These are phyloP conservation scores for Pseudodiploospora longispora DNA, from an alignment of 2,329 filamentous ascomycete species.

Conservation along the genomic window DNA sequence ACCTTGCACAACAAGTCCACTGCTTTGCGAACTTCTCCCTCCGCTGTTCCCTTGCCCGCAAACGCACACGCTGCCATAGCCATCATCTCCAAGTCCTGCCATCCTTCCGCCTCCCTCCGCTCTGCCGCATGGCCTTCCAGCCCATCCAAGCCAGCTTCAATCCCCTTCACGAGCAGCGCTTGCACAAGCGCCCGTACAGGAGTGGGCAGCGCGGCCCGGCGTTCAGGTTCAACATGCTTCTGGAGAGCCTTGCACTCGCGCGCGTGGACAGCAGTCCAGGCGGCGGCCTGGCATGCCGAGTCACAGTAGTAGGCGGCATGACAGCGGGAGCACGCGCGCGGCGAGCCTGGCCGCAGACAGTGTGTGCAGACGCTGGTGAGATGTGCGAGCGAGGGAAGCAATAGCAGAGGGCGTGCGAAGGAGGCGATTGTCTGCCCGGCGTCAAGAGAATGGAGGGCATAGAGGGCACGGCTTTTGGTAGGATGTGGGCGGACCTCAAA, in stretches of 20 bases:
- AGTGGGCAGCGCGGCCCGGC: conserved; percentile 37
- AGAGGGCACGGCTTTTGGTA: conserved; percentile 38
- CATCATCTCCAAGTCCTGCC: conserved; percentile 43
- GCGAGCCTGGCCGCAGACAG: conserved; percentile 32
- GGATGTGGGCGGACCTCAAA: conserved; percentile 20
- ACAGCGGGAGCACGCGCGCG: conserved; percentile 44
- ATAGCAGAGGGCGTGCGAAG: conserved; percentile 34
- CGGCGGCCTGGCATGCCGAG: conserved; percentile 41
- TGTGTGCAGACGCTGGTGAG: conserved; percentile 38
- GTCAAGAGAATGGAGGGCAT: conserved; percentile 31
- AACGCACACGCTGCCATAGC: conserved; percentile 35
- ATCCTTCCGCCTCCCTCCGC: conserved; percentile 29
- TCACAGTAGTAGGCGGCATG: conserved; percentile 47
- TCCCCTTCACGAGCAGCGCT: conserved; percentile 34
- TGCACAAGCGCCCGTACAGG: conserved; percentile 47
- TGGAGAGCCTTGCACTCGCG: conserved; percentile 44
- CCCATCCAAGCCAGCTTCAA: conserved; percentile 23
- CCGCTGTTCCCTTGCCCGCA: conserved; percentile 28
- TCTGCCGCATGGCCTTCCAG: conserved; percentile 40
- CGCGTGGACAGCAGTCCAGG: conserved; percentile 46
- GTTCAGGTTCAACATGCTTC: conserved; percentile 14
- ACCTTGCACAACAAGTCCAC: conserved; percentile 48
- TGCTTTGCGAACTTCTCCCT: conserved; percentile 30
- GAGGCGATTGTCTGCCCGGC: conserved; percentile 38
- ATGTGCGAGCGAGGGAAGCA: conserved; percentile 37